Conservation (phyloP, 2,329 filamentous ascomycete genomes). For the Epichloe sp. region DNA sequence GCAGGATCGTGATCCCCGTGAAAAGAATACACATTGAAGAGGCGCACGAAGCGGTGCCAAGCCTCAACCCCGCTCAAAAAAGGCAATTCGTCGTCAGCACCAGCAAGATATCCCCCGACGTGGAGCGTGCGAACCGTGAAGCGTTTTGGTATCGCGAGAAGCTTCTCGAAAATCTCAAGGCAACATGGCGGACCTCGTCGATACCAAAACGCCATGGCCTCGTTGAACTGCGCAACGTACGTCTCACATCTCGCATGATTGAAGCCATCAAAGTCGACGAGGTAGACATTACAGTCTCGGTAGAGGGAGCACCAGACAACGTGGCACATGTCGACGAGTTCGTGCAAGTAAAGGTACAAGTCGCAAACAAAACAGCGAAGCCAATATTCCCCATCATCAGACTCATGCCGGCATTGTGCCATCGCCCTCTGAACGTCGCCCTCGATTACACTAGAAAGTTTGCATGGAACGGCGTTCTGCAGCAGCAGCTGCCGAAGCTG, state of each 20-base stretch:
- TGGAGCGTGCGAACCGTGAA: constrained; percentile 65
- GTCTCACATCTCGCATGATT: constrained; percentile 65
- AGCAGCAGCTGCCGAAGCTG: constrained; percentile 56
- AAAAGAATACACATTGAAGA: constrained; percentile 65
- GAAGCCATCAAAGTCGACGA: constrained; percentile 74
- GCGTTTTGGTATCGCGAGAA: constrained; percentile 86
- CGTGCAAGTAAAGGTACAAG: constrained; percentile 51
- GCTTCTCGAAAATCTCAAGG: constrained; percentile 57
- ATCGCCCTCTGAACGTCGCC: constrained; percentile 57
- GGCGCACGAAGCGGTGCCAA: constrained; percentile 64
- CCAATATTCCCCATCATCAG: constrained; percentile 62
- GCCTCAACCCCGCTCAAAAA: constrained; percentile 62
- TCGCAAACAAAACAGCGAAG: constrained; percentile 59
- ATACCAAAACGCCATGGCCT: constrained; percentile 44
- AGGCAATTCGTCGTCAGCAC: constrained; percentile 87
- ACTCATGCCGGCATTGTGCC: constrained; percentile 61
- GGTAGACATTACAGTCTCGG: constrained; percentile 46
- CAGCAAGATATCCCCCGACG: constrained; percentile 64
- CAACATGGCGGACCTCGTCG: constrained; percentile 52
- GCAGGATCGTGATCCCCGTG: constrained; percentile 62
- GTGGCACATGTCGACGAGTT: constrained; percentile 38
- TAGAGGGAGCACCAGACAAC: constrained; percentile 11
- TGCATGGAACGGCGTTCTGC: constrained; percentile 73
- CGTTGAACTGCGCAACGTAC: constrained; percentile 65
- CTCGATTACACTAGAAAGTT: constrained; percentile 74